phyloP scores from a whole-genome alignment of 2,329 filamentous ascomycete species.

The Colletotrichum sp. region DNA sequence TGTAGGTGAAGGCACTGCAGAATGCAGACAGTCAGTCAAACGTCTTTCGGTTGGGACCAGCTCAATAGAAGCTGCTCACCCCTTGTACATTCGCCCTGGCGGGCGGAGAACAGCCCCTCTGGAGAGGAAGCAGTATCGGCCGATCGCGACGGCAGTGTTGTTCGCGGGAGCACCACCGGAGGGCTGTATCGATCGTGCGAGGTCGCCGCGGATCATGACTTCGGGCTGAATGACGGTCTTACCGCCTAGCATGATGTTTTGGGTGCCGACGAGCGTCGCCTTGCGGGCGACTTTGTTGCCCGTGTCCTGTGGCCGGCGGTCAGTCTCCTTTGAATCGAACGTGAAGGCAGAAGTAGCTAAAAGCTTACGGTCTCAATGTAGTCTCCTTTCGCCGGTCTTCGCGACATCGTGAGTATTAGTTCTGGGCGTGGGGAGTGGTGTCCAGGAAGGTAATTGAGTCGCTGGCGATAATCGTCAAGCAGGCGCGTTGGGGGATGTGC shows the following conservation, averaged over 20 bases:
- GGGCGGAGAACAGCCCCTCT: slow-evolving; percentile 80
- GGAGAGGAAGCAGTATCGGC: slow-evolving; percentile 88
- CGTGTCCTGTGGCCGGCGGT: slow-evolving; percentile 70
- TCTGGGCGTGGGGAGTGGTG: background rate
- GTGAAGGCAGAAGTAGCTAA: too few relatives aligned
- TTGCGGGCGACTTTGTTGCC: slow-evolving; percentile 98
- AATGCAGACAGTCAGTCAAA: rapidly evolving
- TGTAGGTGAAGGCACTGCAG: slow-evolving; percentile 71
- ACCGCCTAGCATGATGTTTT: slow-evolving; percentile 96
- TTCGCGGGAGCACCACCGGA: slow-evolving; percentile 49
- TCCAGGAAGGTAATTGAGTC: background rate
- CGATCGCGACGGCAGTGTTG: slow-evolving; percentile 81
- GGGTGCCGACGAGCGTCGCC: slow-evolving; percentile 89
- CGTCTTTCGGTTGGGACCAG: rapidly evolving
- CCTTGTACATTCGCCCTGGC: slow-evolving; percentile 82
- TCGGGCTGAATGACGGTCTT: slow-evolving; percentile 96
- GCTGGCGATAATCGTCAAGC: background rate
- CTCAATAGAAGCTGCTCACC: slow-evolving; percentile 38
- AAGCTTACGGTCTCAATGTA: slow-evolving; percentile 90
- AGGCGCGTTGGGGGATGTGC: background rate
- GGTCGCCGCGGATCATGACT: slow-evolving; percentile 90
- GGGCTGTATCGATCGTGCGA: slow-evolving; percentile 64
- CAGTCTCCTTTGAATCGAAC: background rate
- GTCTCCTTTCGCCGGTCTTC: slow-evolving; percentile 82
- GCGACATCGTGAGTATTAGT: slow-evolving; percentile 63